These are phyloP conservation scores for Colletotrichum paranaense DNA, from an alignment of 2,329 filamentous ascomycete species.

Conservation along the genomic window DNA sequence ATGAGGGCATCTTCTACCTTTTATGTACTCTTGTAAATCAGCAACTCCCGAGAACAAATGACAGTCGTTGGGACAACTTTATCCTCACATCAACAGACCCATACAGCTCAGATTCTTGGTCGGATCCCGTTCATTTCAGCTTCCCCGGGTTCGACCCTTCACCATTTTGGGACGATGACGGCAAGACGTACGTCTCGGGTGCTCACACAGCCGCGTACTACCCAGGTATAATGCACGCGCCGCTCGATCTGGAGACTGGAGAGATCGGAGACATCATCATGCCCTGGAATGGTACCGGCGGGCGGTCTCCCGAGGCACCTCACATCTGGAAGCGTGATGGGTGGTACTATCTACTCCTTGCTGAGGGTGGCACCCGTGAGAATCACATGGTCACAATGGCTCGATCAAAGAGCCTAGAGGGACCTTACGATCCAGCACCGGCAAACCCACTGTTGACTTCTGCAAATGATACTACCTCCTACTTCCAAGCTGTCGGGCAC, in stretches of 20 bases:
- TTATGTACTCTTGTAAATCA: slow-evolving; percentile 47
- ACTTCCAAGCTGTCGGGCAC: slow-evolving; percentile 66
- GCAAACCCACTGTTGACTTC: slow-evolving; percentile 57
- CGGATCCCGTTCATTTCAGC: slow-evolving; percentile 41
- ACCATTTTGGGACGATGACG: slow-evolving; percentile 67
- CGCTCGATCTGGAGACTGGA: slow-evolving; percentile 54
- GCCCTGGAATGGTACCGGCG: slow-evolving; percentile 62
- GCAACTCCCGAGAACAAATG: slow-evolving; percentile 17
- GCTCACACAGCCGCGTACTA: slow-evolving; percentile 42
- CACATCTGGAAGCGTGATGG: slow-evolving; percentile 63
- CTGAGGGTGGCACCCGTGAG: slow-evolving; percentile 62
- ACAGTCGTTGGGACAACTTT: slow-evolving; percentile 32
- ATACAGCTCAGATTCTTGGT: slow-evolving; percentile 40
- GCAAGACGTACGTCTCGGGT: slow-evolving; percentile 61
- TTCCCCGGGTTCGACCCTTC: slow-evolving; percentile 56
- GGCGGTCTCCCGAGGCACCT: slow-evolving; percentile 60
- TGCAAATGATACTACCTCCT: slow-evolving; percentile 55
- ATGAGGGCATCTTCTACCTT: slow-evolving; percentile 56
- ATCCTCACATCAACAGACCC: slow-evolving; percentile 36
- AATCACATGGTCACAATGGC: slow-evolving; percentile 62
- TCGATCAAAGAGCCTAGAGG: slow-evolving; percentile 52
- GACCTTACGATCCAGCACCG: slow-evolving; percentile 56
- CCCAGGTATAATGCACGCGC: slow-evolving; percentile 50
- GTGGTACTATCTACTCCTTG: slow-evolving; percentile 65
- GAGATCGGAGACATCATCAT: slow-evolving; percentile 48